phyloP scores from a whole-genome alignment of 345 rosid species.

The Garcia nutans region DNA sequence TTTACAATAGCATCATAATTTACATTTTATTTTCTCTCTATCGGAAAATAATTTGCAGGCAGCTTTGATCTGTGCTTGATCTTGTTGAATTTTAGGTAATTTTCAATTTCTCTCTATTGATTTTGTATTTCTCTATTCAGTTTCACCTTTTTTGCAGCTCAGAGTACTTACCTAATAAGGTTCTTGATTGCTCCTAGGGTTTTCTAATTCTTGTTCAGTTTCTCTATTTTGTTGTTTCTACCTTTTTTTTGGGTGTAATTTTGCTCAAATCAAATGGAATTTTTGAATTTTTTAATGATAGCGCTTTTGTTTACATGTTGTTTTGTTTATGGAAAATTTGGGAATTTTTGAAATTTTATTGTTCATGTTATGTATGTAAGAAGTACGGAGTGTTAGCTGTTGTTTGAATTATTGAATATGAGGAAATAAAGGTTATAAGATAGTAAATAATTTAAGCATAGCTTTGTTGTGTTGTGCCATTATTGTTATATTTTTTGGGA shows the following conservation, averaged over 20 bases:
- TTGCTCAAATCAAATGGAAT: neutral
- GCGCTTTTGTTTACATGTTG: neutral
- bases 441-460: neutral
- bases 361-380: neutral
- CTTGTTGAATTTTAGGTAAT: constrained; percentile 32
- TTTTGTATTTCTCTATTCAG: constrained; percentile 19
- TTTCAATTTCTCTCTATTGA: neutral
- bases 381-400: neutral
- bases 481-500: too few relatives aligned
- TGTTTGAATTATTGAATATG: too few relatives aligned
- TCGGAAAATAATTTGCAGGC: neutral
- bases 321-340: neutral
- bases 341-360: neutral
- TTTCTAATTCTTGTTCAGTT: constrained; percentile 5
- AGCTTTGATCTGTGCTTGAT: constrained; percentile 30
- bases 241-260: neutral
- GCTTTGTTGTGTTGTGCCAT: neutral
- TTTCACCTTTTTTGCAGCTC: neutral
- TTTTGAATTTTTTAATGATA: neutral
- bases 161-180: neutral
- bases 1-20: neutral
- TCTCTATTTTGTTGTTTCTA: neutral
- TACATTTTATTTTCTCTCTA: neutral
- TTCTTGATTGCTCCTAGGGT: constrained; percentile 31
- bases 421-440: neutral